phyloP scores from a whole-genome alignment of 768 basidiomycete species.

The Megacollybia marginata region DNA sequence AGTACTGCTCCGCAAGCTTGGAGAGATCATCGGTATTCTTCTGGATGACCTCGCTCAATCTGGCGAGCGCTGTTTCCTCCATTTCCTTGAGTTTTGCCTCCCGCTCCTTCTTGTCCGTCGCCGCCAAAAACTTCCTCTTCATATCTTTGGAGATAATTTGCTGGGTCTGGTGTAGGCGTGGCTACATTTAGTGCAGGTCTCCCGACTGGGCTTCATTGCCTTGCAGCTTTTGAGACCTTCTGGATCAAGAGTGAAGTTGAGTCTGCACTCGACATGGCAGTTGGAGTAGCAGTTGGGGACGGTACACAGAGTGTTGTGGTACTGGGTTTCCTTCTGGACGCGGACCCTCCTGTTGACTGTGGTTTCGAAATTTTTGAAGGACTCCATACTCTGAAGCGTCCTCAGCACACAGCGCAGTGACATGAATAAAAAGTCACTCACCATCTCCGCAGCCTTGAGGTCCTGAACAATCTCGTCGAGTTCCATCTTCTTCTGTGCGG shows the following conservation, averaged over 20 bases:
- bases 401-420: background rate
- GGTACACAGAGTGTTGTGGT: no score
- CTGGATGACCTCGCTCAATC: background rate
- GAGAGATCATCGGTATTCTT: background rate
- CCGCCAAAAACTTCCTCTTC: slow-evolving; percentile 9
- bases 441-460: slow-evolving; percentile 2
- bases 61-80: slow-evolving; percentile 1
- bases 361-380: slow-evolving; percentile 4
- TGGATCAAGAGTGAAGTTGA: slow-evolving; percentile 9
- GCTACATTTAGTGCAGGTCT: slow-evolving; percentile 6
- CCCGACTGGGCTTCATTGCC: background rate
- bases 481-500: slow-evolving; percentile 5
- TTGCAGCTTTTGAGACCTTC: background rate
- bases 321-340: no score
- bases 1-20: slow-evolving; percentile 3
- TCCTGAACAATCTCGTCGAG: slow-evolving; percentile 2
- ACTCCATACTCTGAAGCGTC: slow-evolving; percentile 4
- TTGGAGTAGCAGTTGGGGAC: slow-evolving; percentile 10
- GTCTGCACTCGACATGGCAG: slow-evolving; percentile 4
- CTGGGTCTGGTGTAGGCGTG: slow-evolving; percentile 8
- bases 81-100: background rate
- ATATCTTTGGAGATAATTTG: slow-evolving; percentile 5
- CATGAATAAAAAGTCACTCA: background rate
- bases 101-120: slow-evolving; percentile 4
- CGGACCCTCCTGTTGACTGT: no score